Conservation (phyloP, 1,139 yeast genomes). For the Zygoascus hellenicus region DNA sequence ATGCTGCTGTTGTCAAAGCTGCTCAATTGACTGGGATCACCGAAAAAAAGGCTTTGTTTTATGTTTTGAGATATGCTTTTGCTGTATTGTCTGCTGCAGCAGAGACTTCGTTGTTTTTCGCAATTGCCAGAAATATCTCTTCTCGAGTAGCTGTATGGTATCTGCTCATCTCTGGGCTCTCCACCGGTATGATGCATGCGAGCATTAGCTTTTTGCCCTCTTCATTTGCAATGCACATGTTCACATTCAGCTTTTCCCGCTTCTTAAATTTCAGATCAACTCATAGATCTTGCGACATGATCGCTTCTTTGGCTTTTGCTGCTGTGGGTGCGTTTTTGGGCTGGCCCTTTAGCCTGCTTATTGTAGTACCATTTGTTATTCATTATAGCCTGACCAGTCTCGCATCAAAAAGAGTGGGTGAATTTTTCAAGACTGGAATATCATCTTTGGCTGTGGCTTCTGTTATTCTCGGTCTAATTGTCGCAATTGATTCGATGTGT, state of each 20-base stretch:
- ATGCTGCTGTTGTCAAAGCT: constrained; percentile 28
- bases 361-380: constrained; percentile 53
- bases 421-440: constrained; percentile 1
- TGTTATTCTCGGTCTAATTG: constrained; percentile 30
- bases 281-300: constrained; percentile 17
- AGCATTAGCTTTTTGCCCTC: constrained; percentile 82
- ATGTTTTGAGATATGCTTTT: constrained; percentile 48
- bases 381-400: constrained; percentile 20
- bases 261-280: constrained; percentile 23
- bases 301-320: constrained; percentile 44
- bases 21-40: constrained; percentile 7
- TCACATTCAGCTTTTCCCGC: constrained; percentile 48
- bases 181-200: constrained; percentile 79
- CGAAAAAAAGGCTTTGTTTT: constrained; percentile 31
- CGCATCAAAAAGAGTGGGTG: background rate
- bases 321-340: constrained; percentile 72
- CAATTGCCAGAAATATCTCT: constrained; percentile 38
- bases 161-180: constrained; percentile 41
- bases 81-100: constrained; percentile 49
- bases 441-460: constrained; percentile 10
- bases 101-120: constrained; percentile 47
- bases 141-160: constrained; percentile 52
- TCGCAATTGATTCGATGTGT: constrained; percentile 56
- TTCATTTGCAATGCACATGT: constrained; percentile 71
- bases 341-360: constrained; percentile 81